Evolutionary conservation across 352 stramenopile species (phyloP).

Genomic region (Phytophthora cactorum): DNA sequence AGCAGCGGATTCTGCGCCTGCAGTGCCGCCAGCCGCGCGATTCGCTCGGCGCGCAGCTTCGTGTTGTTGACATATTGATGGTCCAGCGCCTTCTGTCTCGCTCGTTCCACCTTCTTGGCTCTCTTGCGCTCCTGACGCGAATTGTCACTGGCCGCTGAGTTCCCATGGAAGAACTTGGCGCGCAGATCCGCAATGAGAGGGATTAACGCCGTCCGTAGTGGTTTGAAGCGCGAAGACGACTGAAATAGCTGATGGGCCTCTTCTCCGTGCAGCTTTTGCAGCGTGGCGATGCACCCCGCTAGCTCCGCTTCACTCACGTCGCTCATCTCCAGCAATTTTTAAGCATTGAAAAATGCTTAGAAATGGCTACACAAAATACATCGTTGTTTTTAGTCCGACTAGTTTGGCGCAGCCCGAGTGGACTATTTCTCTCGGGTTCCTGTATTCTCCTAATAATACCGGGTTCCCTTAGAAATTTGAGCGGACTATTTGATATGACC

Average conservation of each 20-base stretch:
- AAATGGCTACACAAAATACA: conserved; percentile 4
- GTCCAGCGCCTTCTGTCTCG: conserved; percentile 70
- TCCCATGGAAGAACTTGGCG: conserved; percentile 67
- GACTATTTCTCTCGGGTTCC: too few species aligned
- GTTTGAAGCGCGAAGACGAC: conserved; percentile 56
- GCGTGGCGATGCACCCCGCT: conserved; percentile 54
- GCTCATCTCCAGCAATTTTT: conserved; percentile 25
- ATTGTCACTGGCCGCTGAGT: conserved; percentile 48
- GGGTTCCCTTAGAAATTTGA: too few species aligned
- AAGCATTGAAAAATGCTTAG: too few species aligned
- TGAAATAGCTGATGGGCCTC: conserved; percentile 57
- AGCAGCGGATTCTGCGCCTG: conserved; percentile 65
- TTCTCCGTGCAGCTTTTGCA: conserved; percentile 60
- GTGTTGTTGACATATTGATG: conserved; percentile 86
- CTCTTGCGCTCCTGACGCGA: conserved; percentile 70
- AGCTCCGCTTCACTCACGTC: conserved; percentile 62
- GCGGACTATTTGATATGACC: too few species aligned
- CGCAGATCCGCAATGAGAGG: conserved; percentile 69
- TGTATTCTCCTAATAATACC: too few species aligned
- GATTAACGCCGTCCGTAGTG: conserved; percentile 63
- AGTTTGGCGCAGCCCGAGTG: too few species aligned
- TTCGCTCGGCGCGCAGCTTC: conserved; percentile 66
- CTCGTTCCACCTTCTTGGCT: conserved; percentile 71
- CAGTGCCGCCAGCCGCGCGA: conserved; percentile 61
- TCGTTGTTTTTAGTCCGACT: neutral